Percentiles rank a stretch among this genome's conserved stretches.
phyloP scores from a whole-genome alignment of 768 basidiomycete species.

The Pleurotus tuber-regium region DNA sequence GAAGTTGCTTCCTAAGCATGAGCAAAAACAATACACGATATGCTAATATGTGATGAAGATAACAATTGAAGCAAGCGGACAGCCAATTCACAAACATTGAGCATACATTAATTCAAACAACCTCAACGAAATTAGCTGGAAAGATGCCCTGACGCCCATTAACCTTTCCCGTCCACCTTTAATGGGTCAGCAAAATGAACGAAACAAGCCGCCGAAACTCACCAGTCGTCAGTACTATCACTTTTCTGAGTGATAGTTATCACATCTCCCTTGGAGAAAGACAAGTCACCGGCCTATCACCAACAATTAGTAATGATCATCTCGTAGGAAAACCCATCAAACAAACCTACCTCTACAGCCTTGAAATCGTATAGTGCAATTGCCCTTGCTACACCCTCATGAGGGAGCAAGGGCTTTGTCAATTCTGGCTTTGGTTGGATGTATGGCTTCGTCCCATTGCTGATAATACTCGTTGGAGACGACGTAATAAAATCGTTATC shows the following conservation, averaged over 20 bases:
- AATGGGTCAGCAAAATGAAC: not conserved
- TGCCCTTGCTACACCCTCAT: conserved; percentile 66
- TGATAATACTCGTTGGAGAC: conserved; percentile 10
- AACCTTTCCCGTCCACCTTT: conserved; percentile 78
- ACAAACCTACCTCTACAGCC: conserved; percentile 59
- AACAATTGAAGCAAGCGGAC: no score
- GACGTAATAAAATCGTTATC: not conserved
- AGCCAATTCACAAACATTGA: no score
- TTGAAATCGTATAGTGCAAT: conserved; percentile 74
- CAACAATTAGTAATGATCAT: conserved; percentile 12
- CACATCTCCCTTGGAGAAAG: conserved; percentile 74
- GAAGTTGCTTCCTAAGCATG: no score
- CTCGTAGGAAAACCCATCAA: not conserved
- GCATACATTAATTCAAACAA: conserved; percentile 30
- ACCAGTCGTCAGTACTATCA: conserved; percentile 75
- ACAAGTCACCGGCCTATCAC: conserved; percentile 64
- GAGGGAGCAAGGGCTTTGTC: conserved; percentile 41
- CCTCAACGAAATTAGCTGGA: conserved; percentile 83
- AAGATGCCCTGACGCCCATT: conserved; percentile 64
- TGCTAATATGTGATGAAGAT: no score
- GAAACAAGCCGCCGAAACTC: conserved; percentile 17
- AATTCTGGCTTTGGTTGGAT: conserved; percentile 52
- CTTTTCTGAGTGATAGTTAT: conserved; percentile 69
- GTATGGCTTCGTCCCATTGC: conserved; percentile 6
- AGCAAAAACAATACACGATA: no score